These are phyloP conservation scores for Solanum clarkiae DNA, from an alignment of 257 asterid species.

Conservation along the genomic window DNA sequence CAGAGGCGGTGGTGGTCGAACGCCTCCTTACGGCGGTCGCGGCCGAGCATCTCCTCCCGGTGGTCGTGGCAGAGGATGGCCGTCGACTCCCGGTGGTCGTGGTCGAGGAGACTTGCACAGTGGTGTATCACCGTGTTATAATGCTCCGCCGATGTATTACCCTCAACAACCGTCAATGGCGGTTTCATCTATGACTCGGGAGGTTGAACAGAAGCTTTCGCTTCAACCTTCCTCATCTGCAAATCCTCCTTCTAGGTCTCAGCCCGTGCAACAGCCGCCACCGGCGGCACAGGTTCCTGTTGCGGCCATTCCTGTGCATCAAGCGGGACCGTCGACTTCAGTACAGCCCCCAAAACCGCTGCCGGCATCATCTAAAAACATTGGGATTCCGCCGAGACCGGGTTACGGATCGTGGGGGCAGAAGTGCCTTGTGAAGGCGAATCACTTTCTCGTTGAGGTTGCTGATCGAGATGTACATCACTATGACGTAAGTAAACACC, in stretches of 20 bases:
- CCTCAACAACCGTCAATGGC: background rate
- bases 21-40: constrained; percentile 6
- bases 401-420: constrained; percentile 26
- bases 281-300: background rate
- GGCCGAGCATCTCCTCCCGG: background rate
- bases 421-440: constrained; percentile 32
- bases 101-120: background rate
- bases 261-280: background rate
- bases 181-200: constrained; percentile 8
- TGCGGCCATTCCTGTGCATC: background rate
- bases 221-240: constrained; percentile 6
- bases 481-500: constrained; percentile 45
- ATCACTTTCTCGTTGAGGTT: constrained; percentile 52
- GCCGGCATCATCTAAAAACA: constrained; percentile 45
- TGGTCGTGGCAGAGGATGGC: background rate
- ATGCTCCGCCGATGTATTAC: background rate
- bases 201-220: constrained; percentile 25
- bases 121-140: background rate
- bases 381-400: constrained; percentile 41
- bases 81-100: background rate
- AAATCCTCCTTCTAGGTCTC: background rate
- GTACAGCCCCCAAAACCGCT: constrained; percentile 5
- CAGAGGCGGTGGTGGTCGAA: background rate
- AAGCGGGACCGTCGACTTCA: background rate
- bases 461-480: constrained; percentile 49